A percentile compares a stretch with the other conserved stretches of the same genome.
phyloP scores from a whole-genome alignment of 371 early-diverging fungal species.

The Apophysomyces trapeziformis region DNA sequence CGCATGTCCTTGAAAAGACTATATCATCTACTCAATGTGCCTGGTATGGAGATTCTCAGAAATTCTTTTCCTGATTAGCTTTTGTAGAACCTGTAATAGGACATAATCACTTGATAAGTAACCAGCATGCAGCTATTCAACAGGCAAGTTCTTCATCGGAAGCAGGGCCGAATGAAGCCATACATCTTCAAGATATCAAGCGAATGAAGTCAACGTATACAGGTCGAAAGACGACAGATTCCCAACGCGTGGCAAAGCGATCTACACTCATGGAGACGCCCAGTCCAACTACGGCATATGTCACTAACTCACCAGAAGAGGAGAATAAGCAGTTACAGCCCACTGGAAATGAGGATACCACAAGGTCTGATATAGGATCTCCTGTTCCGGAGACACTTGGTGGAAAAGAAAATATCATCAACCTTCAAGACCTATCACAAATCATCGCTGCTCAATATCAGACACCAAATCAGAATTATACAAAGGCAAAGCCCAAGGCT shows the following conservation, averaged over 20 bases:
- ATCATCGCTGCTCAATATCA: conserved; percentile 11
- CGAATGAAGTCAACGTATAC: conserved; percentile 65
- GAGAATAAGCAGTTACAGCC: conserved; percentile 15
- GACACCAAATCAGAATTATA: conserved; percentile 24
- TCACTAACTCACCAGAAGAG: conserved; percentile 18
- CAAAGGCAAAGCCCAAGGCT: conserved; percentile 38
- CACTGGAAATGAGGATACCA: background rate
- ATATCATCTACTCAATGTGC: conserved; percentile 71
- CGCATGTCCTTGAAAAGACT: conserved; percentile 83
- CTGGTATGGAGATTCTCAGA: conserved; percentile 39
- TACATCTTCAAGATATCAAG: conserved; percentile 61
- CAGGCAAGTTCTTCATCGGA: conserved; percentile 6
- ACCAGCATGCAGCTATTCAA: background rate
- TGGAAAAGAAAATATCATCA: conserved; percentile 21
- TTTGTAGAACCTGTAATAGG: background rate
- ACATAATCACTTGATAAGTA: background rate
- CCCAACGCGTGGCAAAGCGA: conserved; percentile 61
- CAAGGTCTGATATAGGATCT: background rate
- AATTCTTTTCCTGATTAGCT: background rate
- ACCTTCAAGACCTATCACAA: conserved; percentile 16
- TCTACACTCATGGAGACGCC: conserved; percentile 65
- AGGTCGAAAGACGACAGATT: conserved; percentile 59
- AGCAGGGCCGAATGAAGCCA: conserved; percentile 23
- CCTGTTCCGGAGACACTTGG: background rate
- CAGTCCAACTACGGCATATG: conserved; percentile 37